Evolutionary conservation across 768 basidiomycete genomes (phyloP), one percentile per base, ranked within the genome.

Genomic region (Serendipita vermifera): DNA sequence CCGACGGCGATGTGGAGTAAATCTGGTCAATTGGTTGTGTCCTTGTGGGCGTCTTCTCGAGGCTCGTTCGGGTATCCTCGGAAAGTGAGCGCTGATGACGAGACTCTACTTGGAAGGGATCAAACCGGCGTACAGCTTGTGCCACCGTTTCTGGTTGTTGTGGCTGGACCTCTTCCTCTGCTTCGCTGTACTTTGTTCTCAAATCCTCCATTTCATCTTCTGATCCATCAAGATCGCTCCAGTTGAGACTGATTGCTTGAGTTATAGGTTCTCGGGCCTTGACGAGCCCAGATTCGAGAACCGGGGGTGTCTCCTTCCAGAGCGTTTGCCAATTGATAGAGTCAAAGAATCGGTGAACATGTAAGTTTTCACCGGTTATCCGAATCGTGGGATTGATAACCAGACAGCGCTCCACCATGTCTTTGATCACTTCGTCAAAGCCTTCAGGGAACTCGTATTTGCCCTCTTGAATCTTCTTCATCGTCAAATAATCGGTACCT

Each of bases 401-500:
- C 20, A 51, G 46, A 51, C 46, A 51, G 15, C 46, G 24, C 11
- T 26, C 22, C 56, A 20, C 17, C 17, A 20, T n/a, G 3, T 58
- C 32, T n/a, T 51, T 26, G 22, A 51, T 29, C 9, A 51, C 46
- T 7, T 51, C 46, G 46, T 94, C 88, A 63, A 96, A 93, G 1
- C 80, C 84, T 6, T 84, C 82, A 0, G 94, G 91, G 65, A 92
- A 88, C 15, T 78, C 73, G 70, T 91, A 97, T 40, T 94, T 85
- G 43, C 87, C 73, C 40, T 80, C 76, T 69, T 92, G 86, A 70
- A 98, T 88, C 71, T 90, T 91, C 65, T 96, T 85, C 79, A 91
- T 93, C 31, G 87, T 96, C 58, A 96, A 79, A 65, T 93, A 97
- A 58, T 97, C 90, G 0, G 92, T 91, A 4, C 82, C 73, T 3